Conservation (phyloP, 176 grass and related monocot species). For the Hordeum marinum region DNA sequence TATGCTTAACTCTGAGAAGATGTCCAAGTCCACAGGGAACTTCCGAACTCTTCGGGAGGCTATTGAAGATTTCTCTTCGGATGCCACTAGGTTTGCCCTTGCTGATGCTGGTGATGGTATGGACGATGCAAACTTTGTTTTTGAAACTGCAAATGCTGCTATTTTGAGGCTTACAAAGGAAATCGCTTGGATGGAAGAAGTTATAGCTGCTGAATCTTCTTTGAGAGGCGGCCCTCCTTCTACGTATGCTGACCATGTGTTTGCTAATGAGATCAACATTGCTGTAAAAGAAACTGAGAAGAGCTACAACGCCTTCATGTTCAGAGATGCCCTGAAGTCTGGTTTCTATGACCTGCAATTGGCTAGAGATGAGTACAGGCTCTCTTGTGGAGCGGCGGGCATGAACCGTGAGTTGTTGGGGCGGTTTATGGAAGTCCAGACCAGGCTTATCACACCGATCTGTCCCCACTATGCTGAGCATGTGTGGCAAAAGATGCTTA, state of each 20-base stretch:
- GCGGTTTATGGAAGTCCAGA: constrained; percentile 73
- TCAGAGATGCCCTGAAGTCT: constrained; percentile 68
- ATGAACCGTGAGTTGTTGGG: constrained; percentile 75
- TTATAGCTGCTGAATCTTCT: constrained; percentile 49
- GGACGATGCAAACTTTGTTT: constrained; percentile 92
- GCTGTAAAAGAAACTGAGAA: constrained; percentile 66
- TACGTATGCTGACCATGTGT: constrained; percentile 64
- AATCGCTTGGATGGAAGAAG: constrained; percentile 85
- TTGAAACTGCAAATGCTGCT: constrained; percentile 82
- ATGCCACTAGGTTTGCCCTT: constrained; percentile 80
- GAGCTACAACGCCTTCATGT: constrained; percentile 71
- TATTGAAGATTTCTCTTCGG: constrained; percentile 55
- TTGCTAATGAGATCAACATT: constrained; percentile 76
- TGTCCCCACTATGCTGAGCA: constrained; percentile 75
- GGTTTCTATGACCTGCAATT: constrained; percentile 82
- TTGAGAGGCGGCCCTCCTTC: constrained; percentile 40
- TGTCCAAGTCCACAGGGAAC: constrained; percentile 87
- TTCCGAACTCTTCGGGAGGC: constrained; percentile 67
- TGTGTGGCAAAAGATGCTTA: constrained; percentile 60
- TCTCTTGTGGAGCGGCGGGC: constrained; percentile 58
- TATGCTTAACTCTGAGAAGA: constrained; percentile 87
- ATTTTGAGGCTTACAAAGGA: constrained; percentile 77
- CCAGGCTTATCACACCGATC: constrained; percentile 62
- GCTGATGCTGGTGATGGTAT: constrained; percentile 88
- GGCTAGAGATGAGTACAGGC: constrained; percentile 72